Evolutionary conservation across 1,284 basidiomycete species (phyloP), one percentile per base, ranked within the genome.

Genomic region (Coniferiporia weirii): DNA sequence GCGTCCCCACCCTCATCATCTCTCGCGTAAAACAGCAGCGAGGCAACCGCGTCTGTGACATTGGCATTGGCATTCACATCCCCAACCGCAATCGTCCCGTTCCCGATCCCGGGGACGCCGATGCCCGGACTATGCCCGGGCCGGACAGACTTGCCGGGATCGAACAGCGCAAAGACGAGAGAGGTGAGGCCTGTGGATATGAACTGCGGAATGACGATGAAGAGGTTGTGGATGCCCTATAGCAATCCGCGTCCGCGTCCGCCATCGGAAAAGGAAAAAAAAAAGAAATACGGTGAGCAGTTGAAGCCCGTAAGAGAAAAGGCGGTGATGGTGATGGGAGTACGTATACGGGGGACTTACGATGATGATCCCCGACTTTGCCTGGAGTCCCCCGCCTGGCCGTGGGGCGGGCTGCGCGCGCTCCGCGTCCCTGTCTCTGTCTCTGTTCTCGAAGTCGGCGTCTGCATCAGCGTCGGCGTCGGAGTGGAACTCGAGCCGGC

Each of bases 171-270:
- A 67, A 89, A 89, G 43, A 89, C 75, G 51, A 89, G 70, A 7
- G 86, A 80, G 3, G 87, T 81, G 13, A 90, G 66, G 10, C 80
- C 87, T 0, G 83, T 86, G 52, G 88, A 81, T 35, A 90, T 74
- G 68, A 89, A 87, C 64, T 89, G 83, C 0, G 87, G 82, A 12
- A 89, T 75, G 56, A 96, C 94, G 64, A 96, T 78, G 69, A 91
- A 95, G 56, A 96, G 81, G 66, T 95, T 97, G 71, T 95, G 93
- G 58, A 95, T 95, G 40, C 93, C 93, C 90, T 91, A 63, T 35
- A 19, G 10, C 15, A 56, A 20, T 6, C 27, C 62, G 6, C 32
- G 19, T 63, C 45, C n/a, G n/a, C n/a, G n/a, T n/a, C n/a, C n/a
- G 57, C 36, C 36, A 6, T 12, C 36, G 12, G 36, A 38, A 12